Conservation (phyloP, 2,329 filamentous ascomycete genomes). For the Fusarium stilboides region DNA sequence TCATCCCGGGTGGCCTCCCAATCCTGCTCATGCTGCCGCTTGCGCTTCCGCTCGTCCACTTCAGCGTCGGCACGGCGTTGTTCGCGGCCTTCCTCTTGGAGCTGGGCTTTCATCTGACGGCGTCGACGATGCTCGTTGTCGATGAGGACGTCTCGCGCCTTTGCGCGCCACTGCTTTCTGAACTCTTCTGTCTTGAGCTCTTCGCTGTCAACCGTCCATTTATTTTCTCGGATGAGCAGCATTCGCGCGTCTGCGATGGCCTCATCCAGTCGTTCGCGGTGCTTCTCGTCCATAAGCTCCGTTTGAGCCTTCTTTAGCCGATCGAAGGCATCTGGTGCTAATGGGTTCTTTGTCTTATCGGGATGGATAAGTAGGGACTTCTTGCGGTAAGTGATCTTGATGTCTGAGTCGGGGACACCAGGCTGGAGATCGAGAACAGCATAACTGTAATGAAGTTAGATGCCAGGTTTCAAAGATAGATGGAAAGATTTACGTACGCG, state of each 20-base stretch:
- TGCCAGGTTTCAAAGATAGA: background rate
- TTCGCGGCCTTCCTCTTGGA: slow-evolving; percentile 96
- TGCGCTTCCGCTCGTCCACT: slow-evolving; percentile 82
- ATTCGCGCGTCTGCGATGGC: slow-evolving; percentile 96
- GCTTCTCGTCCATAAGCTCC: slow-evolving; percentile 93
- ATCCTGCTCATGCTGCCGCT: slow-evolving; percentile 92
- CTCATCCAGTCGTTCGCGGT: slow-evolving; percentile 89
- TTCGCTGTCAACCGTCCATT: slow-evolving; percentile 89
- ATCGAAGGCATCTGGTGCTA: slow-evolving; percentile 95
- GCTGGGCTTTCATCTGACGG: slow-evolving; percentile 90
- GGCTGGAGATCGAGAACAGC: slow-evolving; percentile 96
- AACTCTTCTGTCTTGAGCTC: slow-evolving; percentile 91
- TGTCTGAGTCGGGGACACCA: slow-evolving; percentile 94
- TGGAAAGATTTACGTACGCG: slow-evolving; percentile 59
- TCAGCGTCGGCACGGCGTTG: slow-evolving; percentile 90
- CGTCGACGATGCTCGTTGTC: slow-evolving; percentile 91
- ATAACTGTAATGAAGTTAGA: slow-evolving; percentile 70
- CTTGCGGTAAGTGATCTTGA: slow-evolving; percentile 93
- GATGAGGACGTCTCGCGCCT: slow-evolving; percentile 89
- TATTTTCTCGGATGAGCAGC: slow-evolving; percentile 93
- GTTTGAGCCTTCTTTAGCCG: slow-evolving; percentile 95
- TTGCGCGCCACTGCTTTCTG: slow-evolving; percentile 88
- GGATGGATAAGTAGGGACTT: slow-evolving; percentile 99
- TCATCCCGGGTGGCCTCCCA: slow-evolving; percentile 95
- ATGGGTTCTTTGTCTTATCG: slow-evolving; percentile 94